Evolutionary conservation across 2,329 filamentous ascomycete species (phyloP).

Genomic region (Cordyceps tenuipes): DNA sequence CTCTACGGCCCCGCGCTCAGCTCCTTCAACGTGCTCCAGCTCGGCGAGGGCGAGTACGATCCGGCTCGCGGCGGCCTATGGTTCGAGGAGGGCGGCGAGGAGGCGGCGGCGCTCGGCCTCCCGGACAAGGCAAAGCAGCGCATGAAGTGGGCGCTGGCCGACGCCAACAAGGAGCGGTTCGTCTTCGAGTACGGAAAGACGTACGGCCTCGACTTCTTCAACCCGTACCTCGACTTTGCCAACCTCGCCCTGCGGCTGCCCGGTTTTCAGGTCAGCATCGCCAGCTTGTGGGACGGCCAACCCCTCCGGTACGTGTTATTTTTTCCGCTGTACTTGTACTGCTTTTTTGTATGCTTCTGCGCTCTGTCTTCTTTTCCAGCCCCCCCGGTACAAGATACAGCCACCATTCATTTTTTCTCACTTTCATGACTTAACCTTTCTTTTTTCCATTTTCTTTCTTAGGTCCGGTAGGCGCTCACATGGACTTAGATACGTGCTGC

Average conservation of each 20-base stretch:
- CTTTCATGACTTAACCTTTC: constrained; percentile 13
- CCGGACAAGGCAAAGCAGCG: constrained; percentile 44
- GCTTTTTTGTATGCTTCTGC: neutral
- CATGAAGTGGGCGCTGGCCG: constrained; percentile 50
- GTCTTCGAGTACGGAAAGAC: constrained; percentile 45
- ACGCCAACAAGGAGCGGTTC: constrained; percentile 42
- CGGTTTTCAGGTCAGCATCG: constrained; percentile 63
- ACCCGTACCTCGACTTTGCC: constrained; percentile 80
- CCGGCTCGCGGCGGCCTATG: constrained; percentile 42
- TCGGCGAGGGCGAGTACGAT: constrained; percentile 48
- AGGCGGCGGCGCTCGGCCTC: constrained; percentile 39
- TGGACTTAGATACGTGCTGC: constrained; percentile 83
- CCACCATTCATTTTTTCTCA: constrained; percentile 14
- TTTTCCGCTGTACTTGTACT: constrained; percentile 8
- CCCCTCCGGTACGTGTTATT: constrained; percentile 53
- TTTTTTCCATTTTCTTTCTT: constrained; percentile 13
- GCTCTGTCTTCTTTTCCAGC: neutral
- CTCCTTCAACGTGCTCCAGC: constrained; percentile 67
- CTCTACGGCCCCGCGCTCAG: constrained; percentile 76
- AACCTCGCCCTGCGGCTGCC: constrained; percentile 65
- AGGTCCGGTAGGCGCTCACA: constrained; percentile 57
- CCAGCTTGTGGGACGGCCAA: constrained; percentile 75
- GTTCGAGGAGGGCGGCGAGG: constrained; percentile 59
- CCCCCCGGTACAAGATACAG: neutral
- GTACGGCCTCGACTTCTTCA: constrained; percentile 66